phyloP scores from a whole-genome alignment of 176 grass and related monocot species.

The Neostapfia colusana region DNA sequence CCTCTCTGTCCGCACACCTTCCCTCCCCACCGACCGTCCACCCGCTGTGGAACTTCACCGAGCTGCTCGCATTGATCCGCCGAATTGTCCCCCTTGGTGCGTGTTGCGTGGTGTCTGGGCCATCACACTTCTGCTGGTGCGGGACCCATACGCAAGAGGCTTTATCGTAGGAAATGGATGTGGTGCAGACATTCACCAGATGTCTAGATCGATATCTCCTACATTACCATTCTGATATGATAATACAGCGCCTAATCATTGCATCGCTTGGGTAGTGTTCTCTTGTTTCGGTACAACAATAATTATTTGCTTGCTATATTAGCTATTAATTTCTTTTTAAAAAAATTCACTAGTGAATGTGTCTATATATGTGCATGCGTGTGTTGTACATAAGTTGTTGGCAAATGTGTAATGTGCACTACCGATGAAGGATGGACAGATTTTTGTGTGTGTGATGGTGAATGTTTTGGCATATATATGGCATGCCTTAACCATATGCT shows the following conservation, averaged over 20 bases:
- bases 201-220: constrained; percentile 30
- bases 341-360: neutral
- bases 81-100: too few relatives aligned
- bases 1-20: too few relatives aligned
- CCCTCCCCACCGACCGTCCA: too few relatives aligned
- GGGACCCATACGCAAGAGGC: constrained; percentile 28
- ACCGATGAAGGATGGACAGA: neutral
- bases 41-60: neutral
- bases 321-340: neutral
- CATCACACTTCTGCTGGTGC: constrained; percentile 32
- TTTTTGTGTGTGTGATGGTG: constrained; percentile 14
- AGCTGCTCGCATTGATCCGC: too few relatives aligned
- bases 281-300: neutral
- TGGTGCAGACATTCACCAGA: constrained; percentile 39
- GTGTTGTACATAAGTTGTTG: neutral
- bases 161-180: constrained; percentile 43
- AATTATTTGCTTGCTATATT: neutral
- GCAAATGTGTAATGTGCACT: neutral
- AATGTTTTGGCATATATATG: constrained; percentile 12
- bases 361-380: neutral
- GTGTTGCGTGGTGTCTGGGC: constrained; percentile 15
- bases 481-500: constrained; percentile 22
- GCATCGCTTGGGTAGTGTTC: constrained; percentile 26
- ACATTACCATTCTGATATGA: constrained; percentile 34
- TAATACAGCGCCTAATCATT: constrained; percentile 30